Evolutionary conservation across 352 stramenopile species (phyloP).

Genomic region (Blastocystis sp.): DNA sequence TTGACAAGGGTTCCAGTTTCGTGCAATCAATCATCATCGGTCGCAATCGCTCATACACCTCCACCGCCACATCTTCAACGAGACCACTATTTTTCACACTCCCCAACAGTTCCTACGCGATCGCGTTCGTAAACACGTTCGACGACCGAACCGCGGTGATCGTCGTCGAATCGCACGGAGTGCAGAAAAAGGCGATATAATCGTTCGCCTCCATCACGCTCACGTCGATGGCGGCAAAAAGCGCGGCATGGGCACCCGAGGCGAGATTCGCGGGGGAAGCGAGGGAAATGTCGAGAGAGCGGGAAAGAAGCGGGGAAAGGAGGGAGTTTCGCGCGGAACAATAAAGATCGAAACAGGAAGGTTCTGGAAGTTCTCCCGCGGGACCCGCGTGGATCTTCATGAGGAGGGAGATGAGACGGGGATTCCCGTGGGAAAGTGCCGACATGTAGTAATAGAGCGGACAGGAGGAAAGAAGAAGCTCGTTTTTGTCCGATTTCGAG

Average conservation of each 20-base stretch:
- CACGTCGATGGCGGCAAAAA: slow-evolving; percentile 21
- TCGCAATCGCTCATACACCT: slow-evolving; percentile 8
- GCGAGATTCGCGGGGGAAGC: background rate
- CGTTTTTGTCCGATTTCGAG: slow-evolving; percentile 7
- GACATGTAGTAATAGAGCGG: slow-evolving; percentile 38
- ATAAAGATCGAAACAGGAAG: slow-evolving; percentile 17
- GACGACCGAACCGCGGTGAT: background rate
- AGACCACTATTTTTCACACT: background rate
- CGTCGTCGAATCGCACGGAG: background rate
- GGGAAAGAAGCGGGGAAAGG: background rate
- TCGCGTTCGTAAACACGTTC: background rate
- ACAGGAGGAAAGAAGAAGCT: slow-evolving; percentile 37
- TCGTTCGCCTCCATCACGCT: background rate
- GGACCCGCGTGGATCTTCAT: background rate
- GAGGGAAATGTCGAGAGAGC: background rate
- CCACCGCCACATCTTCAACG: background rate
- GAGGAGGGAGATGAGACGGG: background rate
- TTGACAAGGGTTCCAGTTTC: background rate
- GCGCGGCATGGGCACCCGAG: background rate
- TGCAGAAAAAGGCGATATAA: slow-evolving; percentile 20
- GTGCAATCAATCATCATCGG: background rate
- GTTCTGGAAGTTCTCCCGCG: background rate
- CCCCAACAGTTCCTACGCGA: background rate
- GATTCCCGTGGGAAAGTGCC: slow-evolving; percentile 6
- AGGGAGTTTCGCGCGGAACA: background rate